Evolutionary conservation across 1,284 basidiomycete genomes (phyloP).

Genomic region (Lentinus polychrous): DNA sequence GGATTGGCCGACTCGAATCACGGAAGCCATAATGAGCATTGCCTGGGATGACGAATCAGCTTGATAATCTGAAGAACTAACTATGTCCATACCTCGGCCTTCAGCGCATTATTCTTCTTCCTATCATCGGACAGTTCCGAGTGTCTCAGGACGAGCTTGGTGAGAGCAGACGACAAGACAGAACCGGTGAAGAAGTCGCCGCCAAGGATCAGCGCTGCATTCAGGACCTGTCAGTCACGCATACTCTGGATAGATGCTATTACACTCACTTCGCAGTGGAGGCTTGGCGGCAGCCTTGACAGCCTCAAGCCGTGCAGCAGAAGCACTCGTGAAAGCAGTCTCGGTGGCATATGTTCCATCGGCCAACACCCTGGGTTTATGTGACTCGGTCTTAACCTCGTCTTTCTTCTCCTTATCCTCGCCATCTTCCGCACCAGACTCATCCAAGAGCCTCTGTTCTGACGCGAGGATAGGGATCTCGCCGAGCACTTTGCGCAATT

Average conservation of each 20-base stretch:
- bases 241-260: neutral
- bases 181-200: slow-evolving; percentile 98
- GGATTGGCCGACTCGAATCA: slow-evolving; percentile 95
- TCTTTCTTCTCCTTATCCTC: slow-evolving; percentile 33
- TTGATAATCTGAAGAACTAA: neutral
- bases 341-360: slow-evolving; percentile 99
- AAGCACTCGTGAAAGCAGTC: slow-evolving; percentile 77
- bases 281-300: slow-evolving; percentile 88
- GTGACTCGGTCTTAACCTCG: slow-evolving; percentile 34
- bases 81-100: slow-evolving; percentile 66
- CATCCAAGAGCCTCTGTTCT: slow-evolving; percentile 79
- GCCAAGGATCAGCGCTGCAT: slow-evolving; percentile 76
- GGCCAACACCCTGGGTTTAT: slow-evolving; percentile 72
- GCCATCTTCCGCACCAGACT: slow-evolving; percentile 36
- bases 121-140: slow-evolving; percentile 54
- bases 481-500: slow-evolving; percentile 85
- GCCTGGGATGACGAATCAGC: slow-evolving; percentile 41
- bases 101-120: slow-evolving; percentile 62
- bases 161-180: slow-evolving; percentile 83
- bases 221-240: neutral
- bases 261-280: slow-evolving; percentile 67
- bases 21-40: slow-evolving; percentile 97
- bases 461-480: slow-evolving; percentile 95
- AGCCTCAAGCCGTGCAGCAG: slow-evolving; percentile 65
- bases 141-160: slow-evolving; percentile 88